Evolutionary conservation across 2,329 filamentous ascomycete genomes (phyloP), one percentile per base, ranked within the genome.

Genomic region (Colletotrichum tabaci): DNA sequence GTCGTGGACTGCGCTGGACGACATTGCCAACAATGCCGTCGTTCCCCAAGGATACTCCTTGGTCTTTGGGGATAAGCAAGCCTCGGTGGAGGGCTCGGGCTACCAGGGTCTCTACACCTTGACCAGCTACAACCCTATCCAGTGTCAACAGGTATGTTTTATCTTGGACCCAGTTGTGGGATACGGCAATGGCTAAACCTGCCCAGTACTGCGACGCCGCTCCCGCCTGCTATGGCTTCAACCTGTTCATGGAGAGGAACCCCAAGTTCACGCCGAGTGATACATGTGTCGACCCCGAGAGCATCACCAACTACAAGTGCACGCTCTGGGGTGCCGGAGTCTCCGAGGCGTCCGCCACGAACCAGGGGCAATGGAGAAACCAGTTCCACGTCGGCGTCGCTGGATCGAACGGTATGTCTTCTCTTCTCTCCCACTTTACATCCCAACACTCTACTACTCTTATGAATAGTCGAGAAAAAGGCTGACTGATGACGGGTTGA

Each of bases 341-440:
- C 13, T 30, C 47, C 13, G 3, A n/a, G n/a, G 10, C 10, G 6
- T 73, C 50, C 26, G 73, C 73, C 18, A 66, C n/a, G 50, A 74
- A 71, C 61, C 2, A 12, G 3, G 73, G 73, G 13, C 63, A 73
- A 38, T 67, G 71, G 67, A 66, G 73, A 26, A 53, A 61, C 15
- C 2, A 71, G 1, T 74, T 74, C 56, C 71, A 73, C 23, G 73
- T 74, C 15, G 67, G 53, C 38, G 66, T 74, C 50, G 30, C 30
- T 4, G 73, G 67, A 16, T 74, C 73, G 8, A 74, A 74, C 30
- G 73, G 73, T 67, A 71, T 38, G 63, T 7, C 13, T 10, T 8
- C 3, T 42, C 38, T 40, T 44, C 16, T 16, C 15, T 16, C 3
- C 15, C 13, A 21, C 21, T 4, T 7, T 4, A 13, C 2, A 15